Base-by-base conservation (phyloP, 441 rosid species). In the Pelargonium myrrhifolium region DNA sequence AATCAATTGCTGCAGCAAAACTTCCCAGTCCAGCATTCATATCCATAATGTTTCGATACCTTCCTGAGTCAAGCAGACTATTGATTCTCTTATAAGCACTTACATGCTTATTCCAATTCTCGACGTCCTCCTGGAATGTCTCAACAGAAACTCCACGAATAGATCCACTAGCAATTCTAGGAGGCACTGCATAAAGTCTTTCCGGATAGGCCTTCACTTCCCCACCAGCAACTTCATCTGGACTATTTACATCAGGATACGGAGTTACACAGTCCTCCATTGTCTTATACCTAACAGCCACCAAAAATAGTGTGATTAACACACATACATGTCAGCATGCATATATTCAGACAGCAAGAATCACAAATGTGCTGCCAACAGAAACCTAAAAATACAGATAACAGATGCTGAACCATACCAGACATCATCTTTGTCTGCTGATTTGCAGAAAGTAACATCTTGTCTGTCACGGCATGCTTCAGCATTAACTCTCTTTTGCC, bases 1-100 rank as follows among this genome's bases (percentile, higher is more conserved):
- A 56, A 17, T 68, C 70, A 31, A 68, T 35, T 7, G 65, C 49
- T 15, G 65, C 65, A 60, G 65, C 71, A 51, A 67, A 66, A 53
- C 70, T 59, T 49, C 69, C 69, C 62, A 66, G 14, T 11, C 69
- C 62, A 22, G 69, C 69, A 66, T 66, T 66, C 69, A 65, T 66
- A 49, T 66, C 68, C 68, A 66, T 66, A 28, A 66, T 66, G 37
- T 66, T 66, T 2, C 68, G 47, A 40, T 67, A 67, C 35, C 70
- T 49, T 67, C 70, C 70, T 4, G 71, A 24, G 65, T 68, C 71
- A 21, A 68, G 64, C 14, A 68, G 65, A 3, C 18, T 68, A 12
- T 58, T 68, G 24, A 60, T 39, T 39, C 60, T 68, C 71, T 68
- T 68, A 59, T 68, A 68, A 15, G 71, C 53, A 68, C 14, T 56